Base-by-base conservation (phyloP, 2,329 filamentous ascomycete species). In the Aspergillus phoenicis region DNA sequence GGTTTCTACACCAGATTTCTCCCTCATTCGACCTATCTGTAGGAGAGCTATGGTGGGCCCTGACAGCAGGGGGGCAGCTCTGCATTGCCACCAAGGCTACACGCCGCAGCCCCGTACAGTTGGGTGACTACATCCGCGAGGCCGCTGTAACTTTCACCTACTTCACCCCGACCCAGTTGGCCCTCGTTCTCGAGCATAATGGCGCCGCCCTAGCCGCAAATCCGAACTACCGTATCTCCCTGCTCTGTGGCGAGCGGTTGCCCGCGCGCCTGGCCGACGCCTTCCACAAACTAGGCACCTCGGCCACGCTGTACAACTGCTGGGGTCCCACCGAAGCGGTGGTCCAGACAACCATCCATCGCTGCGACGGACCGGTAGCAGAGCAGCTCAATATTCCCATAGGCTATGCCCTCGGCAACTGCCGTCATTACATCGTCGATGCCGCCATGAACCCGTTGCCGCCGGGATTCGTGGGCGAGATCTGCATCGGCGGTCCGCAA, bases 111-210 rank as follows among this genome's bases (percentile, higher is more conserved):
- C 56, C 56, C 3, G 13, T 52, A 3, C 17, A 22, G 20, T 17
- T 58, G 17, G 47, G 26, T 6, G 15, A 38, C 5, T 58, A 43
- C 36, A 52, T 58, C 33, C 20, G 28, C n/a, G 22, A n/a, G 38
- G n/a, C 22, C 3, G 17, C 22, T 4, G 30, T 58, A 4, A 30
- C 56, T 13, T 11, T 52, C 47, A 52, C 36, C n/a, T 58, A 52
- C 24, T 52, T 52, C 36, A 58, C 56, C 2, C 56, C 56, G 11
- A 52, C 47, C n/a, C 47, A 52, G 3, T 36, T 58, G 36, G 56
- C 56, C 5, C 20, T 58, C 7, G 15, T 58, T 7, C 47, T 58
- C 13, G 56, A 58, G 36, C 47, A 52, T 15, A 33, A 24, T 10
- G 22, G 28, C 4, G 56, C 39, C 33, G 48, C 33, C 10, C 38